Base-by-base conservation (phyloP, 768 basidiomycete genomes). In the Podaxis sp. region DNA sequence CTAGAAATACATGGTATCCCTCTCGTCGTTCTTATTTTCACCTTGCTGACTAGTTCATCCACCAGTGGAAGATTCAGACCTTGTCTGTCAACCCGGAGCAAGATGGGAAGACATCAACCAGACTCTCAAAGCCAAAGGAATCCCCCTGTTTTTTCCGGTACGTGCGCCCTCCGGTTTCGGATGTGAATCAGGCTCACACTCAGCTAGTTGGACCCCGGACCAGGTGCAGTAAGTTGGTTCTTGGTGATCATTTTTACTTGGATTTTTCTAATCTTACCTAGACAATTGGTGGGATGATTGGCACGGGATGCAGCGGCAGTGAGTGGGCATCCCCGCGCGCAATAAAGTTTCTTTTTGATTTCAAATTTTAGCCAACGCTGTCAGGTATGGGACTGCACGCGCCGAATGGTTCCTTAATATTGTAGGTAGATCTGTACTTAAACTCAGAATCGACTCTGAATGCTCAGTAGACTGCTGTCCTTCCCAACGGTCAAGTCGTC, bases 241-340 rank as follows among this genome's bases (percentile, higher is more conserved):
- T 25, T 36, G 7, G 13, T 52, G 49, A 41, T 17, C n/a, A 57
- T 59, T 19, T 4, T 46, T 37, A 25, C 41, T 17, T 33, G 27
- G 27, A 57, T 47, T 53, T 15, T 43, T 43, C 38, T 25, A 13
- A 52, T 29, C 13, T 38, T 63, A 51, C 37, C 41, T 68, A 90
- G 79, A 92, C 91, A 13, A 92, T 94, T 64, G 93, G 93, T 11
- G 92, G 93, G 5, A 94, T 94, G 92, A 86, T 91, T 55, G 88
- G 88, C 8, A 95, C 93, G 1, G 91, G 92, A 8, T 94, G 92
- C 68, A 88, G 86, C 54, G 93, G 92, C 56, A 94, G 93, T 83
- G 75, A 81, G 84, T 80, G 67, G 40, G 24, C 29, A 13, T 43
- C 63, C 65, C 24, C 36, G 59, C 33, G 50, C 8, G n/a, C 15